Evolutionary conservation across 805 yeast species (phyloP).

Genomic region (Debaryomyces castellii): DNA sequence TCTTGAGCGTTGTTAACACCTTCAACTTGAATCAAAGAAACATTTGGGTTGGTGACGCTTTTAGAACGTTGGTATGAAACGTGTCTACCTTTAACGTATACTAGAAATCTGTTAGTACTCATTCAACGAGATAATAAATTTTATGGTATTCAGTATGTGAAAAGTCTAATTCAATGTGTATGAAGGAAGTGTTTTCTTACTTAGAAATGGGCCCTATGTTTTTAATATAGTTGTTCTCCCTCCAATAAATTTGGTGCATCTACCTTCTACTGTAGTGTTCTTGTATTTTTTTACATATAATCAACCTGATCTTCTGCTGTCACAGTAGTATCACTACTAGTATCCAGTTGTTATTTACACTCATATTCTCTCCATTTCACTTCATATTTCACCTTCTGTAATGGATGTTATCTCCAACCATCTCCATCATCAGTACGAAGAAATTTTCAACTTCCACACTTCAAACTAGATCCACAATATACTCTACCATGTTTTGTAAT

Average conservation of each 20-base stretch:
- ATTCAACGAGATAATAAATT: background rate
- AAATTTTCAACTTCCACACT: background rate
- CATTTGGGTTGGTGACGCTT: constrained; percentile 96
- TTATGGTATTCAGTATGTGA: background rate
- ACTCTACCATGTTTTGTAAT: background rate
- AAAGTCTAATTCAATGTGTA: background rate
- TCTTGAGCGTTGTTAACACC: constrained; percentile 90
- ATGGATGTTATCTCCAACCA: background rate
- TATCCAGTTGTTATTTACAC: background rate
- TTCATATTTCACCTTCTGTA: background rate
- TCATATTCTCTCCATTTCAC: background rate
- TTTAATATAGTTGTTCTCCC: no score
- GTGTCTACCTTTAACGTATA: constrained; percentile 99
- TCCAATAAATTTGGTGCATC: background rate
- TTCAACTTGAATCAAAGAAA: constrained; percentile 95
- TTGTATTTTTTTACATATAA: background rate
- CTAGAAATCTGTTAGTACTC: constrained; percentile 48
- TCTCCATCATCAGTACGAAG: background rate
- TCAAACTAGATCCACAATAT: background rate
- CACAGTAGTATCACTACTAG: background rate
- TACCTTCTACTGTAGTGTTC: background rate
- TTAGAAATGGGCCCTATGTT: no score
- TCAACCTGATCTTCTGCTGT: background rate
- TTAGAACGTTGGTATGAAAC: constrained; percentile 99
- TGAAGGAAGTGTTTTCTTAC: background rate